Evolutionary conservation across 306 rosid genomes (phyloP).

Genomic region (Begonia fuchsioides): DNA sequence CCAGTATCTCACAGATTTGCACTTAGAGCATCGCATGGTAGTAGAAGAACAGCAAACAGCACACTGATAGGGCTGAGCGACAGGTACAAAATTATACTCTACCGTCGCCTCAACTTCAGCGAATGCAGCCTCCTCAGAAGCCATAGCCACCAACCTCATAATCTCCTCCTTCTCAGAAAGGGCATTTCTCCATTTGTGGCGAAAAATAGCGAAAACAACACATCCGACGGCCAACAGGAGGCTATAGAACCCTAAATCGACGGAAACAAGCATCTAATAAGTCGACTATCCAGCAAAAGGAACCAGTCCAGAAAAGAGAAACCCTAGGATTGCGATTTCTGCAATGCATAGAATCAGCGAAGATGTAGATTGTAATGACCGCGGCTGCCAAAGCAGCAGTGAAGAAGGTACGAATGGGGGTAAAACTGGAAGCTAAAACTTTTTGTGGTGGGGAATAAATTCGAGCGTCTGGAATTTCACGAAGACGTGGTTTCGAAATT

Average conservation of each 20-base stretch:
- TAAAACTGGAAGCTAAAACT: slow-evolving; percentile 1
- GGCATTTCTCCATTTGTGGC: slow-evolving; percentile 31
- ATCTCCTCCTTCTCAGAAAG: slow-evolving; percentile 32
- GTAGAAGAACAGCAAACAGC: slow-evolving; percentile 38
- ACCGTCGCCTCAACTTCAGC: slow-evolving; percentile 18
- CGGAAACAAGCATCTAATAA: slow-evolving; percentile 16
- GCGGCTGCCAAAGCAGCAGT: not conserved
- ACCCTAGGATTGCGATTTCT: slow-evolving; percentile 19
- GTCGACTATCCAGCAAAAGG: slow-evolving; percentile 28
- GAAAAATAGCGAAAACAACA: slow-evolving; percentile 21
- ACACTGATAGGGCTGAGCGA: slow-evolving; percentile 17
- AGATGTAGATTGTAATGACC: not conserved
- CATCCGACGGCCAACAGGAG: slow-evolving; percentile 16
- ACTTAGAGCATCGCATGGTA: slow-evolving; percentile 43
- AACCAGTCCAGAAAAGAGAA: slow-evolving; percentile 31
- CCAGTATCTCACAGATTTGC: slow-evolving; percentile 62
- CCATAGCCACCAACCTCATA: slow-evolving; percentile 20
- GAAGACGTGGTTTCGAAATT: not conserved
- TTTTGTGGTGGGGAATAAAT: slow-evolving; percentile 1
- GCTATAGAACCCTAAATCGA: slow-evolving; percentile 46
- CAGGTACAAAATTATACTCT: slow-evolving; percentile 6
- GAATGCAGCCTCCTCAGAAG: slow-evolving; percentile 25
- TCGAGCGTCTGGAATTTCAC: slow-evolving; percentile 4
- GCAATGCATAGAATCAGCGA: slow-evolving; percentile 27
- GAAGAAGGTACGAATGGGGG: not conserved